Evolutionary conservation across 192 early-diverging fungal genomes (phyloP).

Genomic region (Coemansia sp.): DNA sequence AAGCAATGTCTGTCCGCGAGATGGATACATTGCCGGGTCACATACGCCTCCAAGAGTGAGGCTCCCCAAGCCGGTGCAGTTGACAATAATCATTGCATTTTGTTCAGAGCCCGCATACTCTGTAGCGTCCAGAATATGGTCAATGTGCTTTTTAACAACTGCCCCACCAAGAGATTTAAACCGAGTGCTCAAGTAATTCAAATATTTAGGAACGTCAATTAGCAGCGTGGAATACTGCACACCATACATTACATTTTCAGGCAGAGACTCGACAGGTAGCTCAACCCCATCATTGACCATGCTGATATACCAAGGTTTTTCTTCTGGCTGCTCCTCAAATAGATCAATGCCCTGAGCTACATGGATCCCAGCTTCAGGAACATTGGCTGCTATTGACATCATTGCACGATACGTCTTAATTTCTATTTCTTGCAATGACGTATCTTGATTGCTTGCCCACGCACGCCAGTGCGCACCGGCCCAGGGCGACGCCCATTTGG

Average conservation of each 20-base stretch:
- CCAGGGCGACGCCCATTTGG: constrained; percentile 48
- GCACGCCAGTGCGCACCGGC: constrained; percentile 69
- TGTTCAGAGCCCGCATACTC: neutral
- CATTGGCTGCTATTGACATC: constrained; percentile 16
- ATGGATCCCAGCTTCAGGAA: constrained; percentile 24
- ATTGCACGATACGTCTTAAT: constrained; percentile 22
- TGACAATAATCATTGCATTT: constrained; percentile 57
- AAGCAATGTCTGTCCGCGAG: constrained; percentile 79
- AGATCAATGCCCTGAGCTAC: constrained; percentile 15
- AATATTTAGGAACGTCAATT: constrained; percentile 40
- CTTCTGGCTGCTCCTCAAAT: constrained; percentile 13
- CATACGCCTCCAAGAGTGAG: constrained; percentile 66
- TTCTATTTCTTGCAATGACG: constrained; percentile 38
- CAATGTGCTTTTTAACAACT: constrained; percentile 8
- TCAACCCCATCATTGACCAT: constrained; percentile 9
- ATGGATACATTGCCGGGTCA: constrained; percentile 69
- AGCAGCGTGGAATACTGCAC: constrained; percentile 31
- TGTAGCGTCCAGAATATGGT: constrained; percentile 20
- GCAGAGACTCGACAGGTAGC: constrained; percentile 13
- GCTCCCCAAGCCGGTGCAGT: constrained; percentile 77
- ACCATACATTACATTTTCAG: constrained; percentile 15
- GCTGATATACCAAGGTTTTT: constrained; percentile 11
- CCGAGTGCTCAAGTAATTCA: constrained; percentile 21
- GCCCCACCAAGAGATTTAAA: constrained; percentile 18
- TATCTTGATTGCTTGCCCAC: constrained; percentile 50